Base-by-base conservation (phyloP, 805 yeast genomes). In the Nakazawaea ernobii region DNA sequence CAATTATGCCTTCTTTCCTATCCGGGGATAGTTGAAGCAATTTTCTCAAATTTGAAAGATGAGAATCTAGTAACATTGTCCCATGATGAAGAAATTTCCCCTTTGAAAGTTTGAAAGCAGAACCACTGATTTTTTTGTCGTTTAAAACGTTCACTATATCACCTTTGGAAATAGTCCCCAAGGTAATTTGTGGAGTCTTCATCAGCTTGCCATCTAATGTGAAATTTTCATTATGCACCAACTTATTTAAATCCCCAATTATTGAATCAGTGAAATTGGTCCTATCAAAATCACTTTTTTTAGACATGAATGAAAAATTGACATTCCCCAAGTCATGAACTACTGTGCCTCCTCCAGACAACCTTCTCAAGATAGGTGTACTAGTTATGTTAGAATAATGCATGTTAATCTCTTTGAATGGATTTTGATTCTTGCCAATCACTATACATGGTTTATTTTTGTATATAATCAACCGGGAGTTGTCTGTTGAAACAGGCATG, bases 261-360 rank as follows among this genome's bases (percentile, higher is more conserved):
- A 89, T 69, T 43, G 74, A 51, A 10, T 69, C 53, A 49, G 79
- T 75, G 67, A 82, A 79, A 53, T 71, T 67, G 45, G 70, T 68
- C 53, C 95, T 59, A 66, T 76, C 70, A 59, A 94, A 94, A 2
- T 73, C 74, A 10, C 71, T 74, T 51, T 86, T 75, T 3, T 86
- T 71, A 8, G 86, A 80, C 69, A 92, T 80, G 57, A 78, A 89
- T 4, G 95, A 83, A 63, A 84, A 94, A 59, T 94, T 94, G 15
- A 84, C 80, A 57, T 94, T 94, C 0, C 97, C 96, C 5, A 72
- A 53, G 63, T 92, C 99, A 61, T 94, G 99, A 9, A 90, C 96
- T 1, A 94, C 99, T 0, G 97, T 81, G 0, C 99, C 99, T 1
- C 99, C 99, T 0, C 99, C 99, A 8, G 94, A 83, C 42, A 76